Conservation (phyloP, 2,329 filamentous ascomycete species). For the Elsinoe perseae region DNA sequence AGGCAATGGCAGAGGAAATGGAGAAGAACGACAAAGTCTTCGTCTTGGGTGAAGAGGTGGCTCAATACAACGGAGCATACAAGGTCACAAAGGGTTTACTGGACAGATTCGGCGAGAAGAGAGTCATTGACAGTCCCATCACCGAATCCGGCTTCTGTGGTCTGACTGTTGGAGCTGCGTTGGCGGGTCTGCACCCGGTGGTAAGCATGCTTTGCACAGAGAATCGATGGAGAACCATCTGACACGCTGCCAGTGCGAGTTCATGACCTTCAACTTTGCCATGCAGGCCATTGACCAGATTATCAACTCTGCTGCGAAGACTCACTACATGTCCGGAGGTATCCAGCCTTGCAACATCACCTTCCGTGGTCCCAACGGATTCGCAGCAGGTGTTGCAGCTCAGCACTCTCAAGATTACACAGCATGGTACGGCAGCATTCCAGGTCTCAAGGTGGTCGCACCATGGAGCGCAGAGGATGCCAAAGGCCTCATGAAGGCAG, state of each 20-base stretch:
- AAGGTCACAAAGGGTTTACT: conserved; percentile 98
- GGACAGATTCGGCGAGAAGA: conserved; percentile 93
- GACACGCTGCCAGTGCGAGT: conserved; percentile 66
- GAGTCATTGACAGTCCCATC: conserved; percentile 97
- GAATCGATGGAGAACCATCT: conserved; percentile 17
- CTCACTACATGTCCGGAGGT: conserved; percentile 99
- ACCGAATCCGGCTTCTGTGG: conserved; percentile 94
- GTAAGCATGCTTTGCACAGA: conserved; percentile 47
- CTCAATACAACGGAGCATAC: conserved; percentile 99
- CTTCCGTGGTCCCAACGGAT: conserved; percentile 98
- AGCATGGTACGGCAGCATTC: conserved; percentile 97
- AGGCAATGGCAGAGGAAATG: conserved; percentile 95
- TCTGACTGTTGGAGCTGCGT: conserved; percentile 86
- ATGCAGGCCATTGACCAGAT: conserved; percentile 99
- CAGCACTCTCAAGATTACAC: conserved; percentile 99
- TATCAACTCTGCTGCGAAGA: conserved; percentile 98
- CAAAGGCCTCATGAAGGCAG: conserved; percentile 95
- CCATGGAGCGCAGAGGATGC: conserved; percentile 97
- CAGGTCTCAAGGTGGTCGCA: conserved; percentile 90
- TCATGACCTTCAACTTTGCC: conserved; percentile 99
- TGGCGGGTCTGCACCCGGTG: conserved; percentile 88
- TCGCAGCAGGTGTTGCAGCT: conserved; percentile 87
- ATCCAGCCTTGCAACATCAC: conserved; percentile 99
- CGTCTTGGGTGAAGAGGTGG: conserved; percentile 93
- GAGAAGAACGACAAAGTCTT: conserved; percentile 93